A percentile compares a stretch with the other conserved stretches of the same genome.
Evolutionary conservation across 176 grass and related monocot species (phyloP).

Genomic region (Raddia distichophylla): DNA sequence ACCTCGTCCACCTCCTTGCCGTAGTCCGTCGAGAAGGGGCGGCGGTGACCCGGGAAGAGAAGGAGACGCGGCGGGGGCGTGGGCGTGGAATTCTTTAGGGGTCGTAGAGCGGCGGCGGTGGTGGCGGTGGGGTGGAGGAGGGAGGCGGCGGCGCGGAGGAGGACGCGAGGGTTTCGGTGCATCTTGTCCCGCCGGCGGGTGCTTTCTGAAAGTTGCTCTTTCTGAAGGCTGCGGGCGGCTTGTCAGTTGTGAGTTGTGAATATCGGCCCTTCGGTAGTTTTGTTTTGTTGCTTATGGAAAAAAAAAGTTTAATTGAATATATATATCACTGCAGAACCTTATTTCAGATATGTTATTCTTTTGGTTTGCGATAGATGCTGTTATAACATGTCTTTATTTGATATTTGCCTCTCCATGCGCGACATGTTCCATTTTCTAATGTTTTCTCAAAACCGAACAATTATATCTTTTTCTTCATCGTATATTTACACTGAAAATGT

Average conservation of each 20-base stretch:
- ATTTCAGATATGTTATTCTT: too few relatives aligned
- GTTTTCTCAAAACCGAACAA: too few relatives aligned
- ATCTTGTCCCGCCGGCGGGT: slow-evolving; percentile 39
- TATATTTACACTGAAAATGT: too few relatives aligned
- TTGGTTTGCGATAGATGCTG: too few relatives aligned
- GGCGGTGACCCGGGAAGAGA: background rate
- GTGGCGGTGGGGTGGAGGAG: slow-evolving; percentile 20
- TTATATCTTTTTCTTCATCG: too few relatives aligned
- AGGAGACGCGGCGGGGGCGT: background rate
- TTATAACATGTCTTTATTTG: too few relatives aligned
- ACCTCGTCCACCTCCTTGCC: slow-evolving; percentile 89
- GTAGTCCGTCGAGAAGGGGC: slow-evolving; percentile 58
- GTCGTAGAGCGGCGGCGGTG: background rate
- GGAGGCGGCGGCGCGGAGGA: slow-evolving; percentile 63
- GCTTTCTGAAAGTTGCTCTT: background rate
- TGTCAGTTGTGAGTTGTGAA: background rate
- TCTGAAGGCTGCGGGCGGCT: background rate
- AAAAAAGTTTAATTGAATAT: too few relatives aligned
- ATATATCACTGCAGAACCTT: too few relatives aligned
- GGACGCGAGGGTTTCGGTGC: slow-evolving; percentile 58
- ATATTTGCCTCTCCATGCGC: too few relatives aligned
- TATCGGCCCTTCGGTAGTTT: too few relatives aligned
- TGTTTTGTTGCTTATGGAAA: too few relatives aligned
- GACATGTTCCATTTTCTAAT: too few relatives aligned
- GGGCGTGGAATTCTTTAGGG: background rate